Evolutionary conservation across 1,139 yeast species (phyloP).

Genomic region (Hyphopichia burtonii): DNA sequence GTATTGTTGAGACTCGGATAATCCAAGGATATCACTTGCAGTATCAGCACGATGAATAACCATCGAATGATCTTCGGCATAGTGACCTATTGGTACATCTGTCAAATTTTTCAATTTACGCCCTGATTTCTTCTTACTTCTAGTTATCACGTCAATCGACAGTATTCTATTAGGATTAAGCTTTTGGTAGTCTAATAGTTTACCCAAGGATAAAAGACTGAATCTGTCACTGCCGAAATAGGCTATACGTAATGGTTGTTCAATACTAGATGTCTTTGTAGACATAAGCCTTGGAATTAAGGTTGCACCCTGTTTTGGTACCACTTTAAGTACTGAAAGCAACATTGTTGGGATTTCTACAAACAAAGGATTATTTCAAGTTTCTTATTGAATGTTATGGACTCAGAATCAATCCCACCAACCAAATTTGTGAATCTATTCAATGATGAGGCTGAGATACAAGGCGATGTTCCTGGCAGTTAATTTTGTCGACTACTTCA

Average conservation of each 20-base stretch:
- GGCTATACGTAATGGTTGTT: conserved; percentile 34
- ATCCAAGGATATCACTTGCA: conserved; percentile 46
- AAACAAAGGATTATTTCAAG: no score
- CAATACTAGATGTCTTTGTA: neutral
- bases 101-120: conserved; percentile 47
- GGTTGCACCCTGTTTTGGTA: no score
- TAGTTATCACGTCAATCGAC: conserved; percentile 60
- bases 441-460: no score
- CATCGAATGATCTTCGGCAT: conserved; percentile 32
- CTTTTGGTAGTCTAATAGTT: conserved; percentile 37
- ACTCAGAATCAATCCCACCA: neutral
- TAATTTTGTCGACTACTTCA: no score
- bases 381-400: conserved; percentile 4
- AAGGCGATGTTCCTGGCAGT: no score
- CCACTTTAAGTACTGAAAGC: no score
- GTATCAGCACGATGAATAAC: conserved; percentile 60
- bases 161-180: conserved; percentile 29
- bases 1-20: conserved; percentile 27
- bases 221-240: conserved; percentile 84
- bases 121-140: conserved; percentile 72
- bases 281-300: neutral
- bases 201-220: conserved; percentile 58
- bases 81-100: conserved; percentile 58
- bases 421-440: no score
- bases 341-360: neutral